These are phyloP conservation scores for Nitzschia sp. DNA, from an alignment of 108 stramenopile genomes.

Conservation along the genomic window DNA sequence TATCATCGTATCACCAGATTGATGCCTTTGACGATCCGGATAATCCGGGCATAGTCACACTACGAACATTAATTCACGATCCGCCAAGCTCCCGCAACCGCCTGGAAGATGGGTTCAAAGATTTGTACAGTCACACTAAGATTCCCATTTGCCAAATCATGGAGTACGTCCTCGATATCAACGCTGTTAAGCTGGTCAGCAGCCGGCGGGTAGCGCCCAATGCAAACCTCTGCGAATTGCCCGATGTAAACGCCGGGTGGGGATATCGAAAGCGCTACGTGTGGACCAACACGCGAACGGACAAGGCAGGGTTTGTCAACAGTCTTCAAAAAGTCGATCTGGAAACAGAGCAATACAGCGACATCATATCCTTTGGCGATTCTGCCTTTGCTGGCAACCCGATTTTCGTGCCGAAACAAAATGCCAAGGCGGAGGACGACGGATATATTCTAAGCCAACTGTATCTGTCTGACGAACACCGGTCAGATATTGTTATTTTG, in stretches of 20 bases:
- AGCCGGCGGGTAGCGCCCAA: constrained; percentile 9
- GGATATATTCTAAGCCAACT: constrained; percentile 36
- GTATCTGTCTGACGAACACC: constrained; percentile 34
- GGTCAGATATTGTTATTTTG: constrained; percentile 34
- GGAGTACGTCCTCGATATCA: constrained; percentile 28
- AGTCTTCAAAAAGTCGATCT: constrained; percentile 40
- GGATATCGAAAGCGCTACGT: constrained; percentile 18
- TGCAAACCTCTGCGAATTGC: constrained; percentile 25
- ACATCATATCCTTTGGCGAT: constrained; percentile 32
- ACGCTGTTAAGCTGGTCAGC: constrained; percentile 14
- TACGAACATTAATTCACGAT: not conserved
- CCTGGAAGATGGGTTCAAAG: constrained; percentile 34
- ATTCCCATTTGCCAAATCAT: constrained; percentile 7
- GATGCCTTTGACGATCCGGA: constrained; percentile 6
- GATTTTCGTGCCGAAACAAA: constrained; percentile 30
- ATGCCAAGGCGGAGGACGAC: constrained; percentile 29
- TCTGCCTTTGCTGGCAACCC: constrained; percentile 35
- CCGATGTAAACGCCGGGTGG: constrained; percentile 8
- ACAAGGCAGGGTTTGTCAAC: constrained; percentile 22
- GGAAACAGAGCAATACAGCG: constrained; percentile 12
- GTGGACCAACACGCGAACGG: constrained; percentile 25
- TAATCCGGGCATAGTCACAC: not conserved
- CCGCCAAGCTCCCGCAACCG: constrained; percentile 10
- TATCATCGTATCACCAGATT: constrained; percentile 11
- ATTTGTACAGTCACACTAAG: constrained; percentile 24